These are phyloP conservation scores for Solanum corneliomulleri DNA, from an alignment of 257 asterid genomes.

Conservation along the genomic window DNA sequence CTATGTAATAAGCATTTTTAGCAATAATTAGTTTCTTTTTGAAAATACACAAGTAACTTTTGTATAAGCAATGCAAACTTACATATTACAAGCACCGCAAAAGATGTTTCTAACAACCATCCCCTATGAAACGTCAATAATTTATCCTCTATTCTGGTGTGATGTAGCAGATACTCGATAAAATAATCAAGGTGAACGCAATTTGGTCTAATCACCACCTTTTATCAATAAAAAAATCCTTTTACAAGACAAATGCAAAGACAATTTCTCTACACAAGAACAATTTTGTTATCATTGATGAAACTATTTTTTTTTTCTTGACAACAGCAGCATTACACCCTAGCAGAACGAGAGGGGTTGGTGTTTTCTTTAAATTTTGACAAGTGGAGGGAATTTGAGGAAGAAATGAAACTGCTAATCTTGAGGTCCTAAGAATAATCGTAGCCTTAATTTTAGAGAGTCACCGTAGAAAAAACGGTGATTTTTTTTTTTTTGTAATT, in stretches of 20 bases:
- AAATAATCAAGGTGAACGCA: not conserved
- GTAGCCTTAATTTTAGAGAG: not conserved
- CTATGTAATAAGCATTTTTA: not conserved
- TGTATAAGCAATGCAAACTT: not conserved
- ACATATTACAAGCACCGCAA: not conserved
- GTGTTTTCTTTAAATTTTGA: not conserved
- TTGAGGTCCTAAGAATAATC: not conserved
- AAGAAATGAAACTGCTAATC: not conserved
- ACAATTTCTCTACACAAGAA: not conserved
- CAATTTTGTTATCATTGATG: not conserved
- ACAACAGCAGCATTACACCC: not conserved
- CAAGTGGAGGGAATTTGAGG: conserved; percentile 1
- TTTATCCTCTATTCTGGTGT: not conserved
- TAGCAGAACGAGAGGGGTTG: not conserved
- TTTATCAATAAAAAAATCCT: not conserved
- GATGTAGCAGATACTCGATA: not conserved
- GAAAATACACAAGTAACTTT: not conserved
- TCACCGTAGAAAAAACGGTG: not conserved
- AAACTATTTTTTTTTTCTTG: not conserved
- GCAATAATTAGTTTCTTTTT: not conserved
- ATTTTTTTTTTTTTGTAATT: not conserved
- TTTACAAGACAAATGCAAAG: not conserved
- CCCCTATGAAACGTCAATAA: not conserved
- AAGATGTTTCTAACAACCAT: not conserved
- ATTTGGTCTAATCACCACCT: not conserved